phyloP scores from a whole-genome alignment of 164 flowering plant species.

The Aristolochia contorta region DNA sequence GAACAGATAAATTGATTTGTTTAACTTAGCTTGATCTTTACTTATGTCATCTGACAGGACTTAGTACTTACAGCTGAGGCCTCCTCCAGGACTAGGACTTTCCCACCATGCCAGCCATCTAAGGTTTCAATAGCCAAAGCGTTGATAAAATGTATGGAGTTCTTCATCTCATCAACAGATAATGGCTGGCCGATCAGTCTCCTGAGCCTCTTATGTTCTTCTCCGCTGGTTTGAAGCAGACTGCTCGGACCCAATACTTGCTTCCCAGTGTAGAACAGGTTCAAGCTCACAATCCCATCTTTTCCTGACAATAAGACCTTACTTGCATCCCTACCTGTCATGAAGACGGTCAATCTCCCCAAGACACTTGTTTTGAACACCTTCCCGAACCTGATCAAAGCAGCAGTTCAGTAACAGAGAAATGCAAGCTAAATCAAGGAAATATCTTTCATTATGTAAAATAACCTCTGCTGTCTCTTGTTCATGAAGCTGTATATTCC shows the following conservation, averaged over 20 bases:
- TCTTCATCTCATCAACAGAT: constrained; percentile 50
- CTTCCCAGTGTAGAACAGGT: constrained; percentile 53
- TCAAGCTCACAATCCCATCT: constrained; percentile 60
- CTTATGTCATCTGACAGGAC: not conserved
- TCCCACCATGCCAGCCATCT: constrained; percentile 43
- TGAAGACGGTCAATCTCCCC: constrained; percentile 47
- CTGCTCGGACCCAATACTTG: constrained; percentile 58
- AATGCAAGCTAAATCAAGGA: not conserved
- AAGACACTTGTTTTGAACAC: constrained; percentile 44
- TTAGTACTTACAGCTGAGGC: constrained; percentile 39
- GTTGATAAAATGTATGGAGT: constrained; percentile 47
- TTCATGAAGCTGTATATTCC: constrained; percentile 60
- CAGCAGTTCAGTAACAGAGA: not conserved
- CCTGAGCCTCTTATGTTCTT: constrained; percentile 50
- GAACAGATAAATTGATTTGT: not conserved
- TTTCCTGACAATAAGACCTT: constrained; percentile 52
- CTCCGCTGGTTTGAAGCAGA: constrained; percentile 50
- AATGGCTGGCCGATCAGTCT: constrained; percentile 52
- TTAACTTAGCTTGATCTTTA: not conserved
- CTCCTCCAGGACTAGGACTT: constrained; percentile 45
- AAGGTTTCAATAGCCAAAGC: constrained; percentile 38
- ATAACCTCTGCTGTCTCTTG: constrained; percentile 41
- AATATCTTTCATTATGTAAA: not conserved
- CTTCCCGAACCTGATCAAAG: constrained; percentile 43
- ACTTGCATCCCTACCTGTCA: constrained; percentile 68